Conservation (phyloP, 106 monocot genomes). For the Xerophyta viscosa region DNA sequence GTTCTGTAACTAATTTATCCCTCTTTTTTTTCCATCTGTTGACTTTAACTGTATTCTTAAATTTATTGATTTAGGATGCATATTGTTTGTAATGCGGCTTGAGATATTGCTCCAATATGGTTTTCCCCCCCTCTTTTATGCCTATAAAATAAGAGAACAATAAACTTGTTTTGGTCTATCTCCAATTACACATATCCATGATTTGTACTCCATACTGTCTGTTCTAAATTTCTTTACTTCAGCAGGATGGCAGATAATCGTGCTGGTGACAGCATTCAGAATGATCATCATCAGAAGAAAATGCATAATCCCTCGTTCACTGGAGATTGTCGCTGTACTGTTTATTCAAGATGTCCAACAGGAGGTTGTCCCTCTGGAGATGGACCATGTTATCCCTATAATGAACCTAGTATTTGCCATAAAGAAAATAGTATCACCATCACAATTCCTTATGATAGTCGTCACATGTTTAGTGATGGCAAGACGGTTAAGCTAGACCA, state of each 20-base stretch:
- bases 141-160: no score
- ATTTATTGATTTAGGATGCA: no score
- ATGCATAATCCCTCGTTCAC: slow-evolving; percentile 7
- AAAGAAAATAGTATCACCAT: slow-evolving; percentile 7
- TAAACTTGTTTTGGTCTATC: no score
- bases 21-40: no score
- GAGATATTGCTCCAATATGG: no score
- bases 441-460: slow-evolving; percentile 13
- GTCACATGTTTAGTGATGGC: slow-evolving; percentile 11
- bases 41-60: no score
- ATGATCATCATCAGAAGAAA: slow-evolving; percentile 25
- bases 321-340: slow-evolving; percentile 27
- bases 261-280: slow-evolving; percentile 7
- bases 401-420: slow-evolving; percentile 14
- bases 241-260: slow-evolving; percentile 16
- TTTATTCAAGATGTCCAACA: slow-evolving; percentile 20
- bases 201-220: no score
- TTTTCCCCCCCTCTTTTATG: no score
- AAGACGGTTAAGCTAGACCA: slow-evolving; percentile 9
- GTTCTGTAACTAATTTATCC: no score
- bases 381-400: slow-evolving; percentile 7
- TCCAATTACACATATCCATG: no score
- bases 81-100: no score
- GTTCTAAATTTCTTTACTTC: background rate
- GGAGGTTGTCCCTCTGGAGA: slow-evolving; percentile 12